Evolutionary conservation across 1,139 yeast species (phyloP).

Genomic region (Geotrichum restrictum): DNA sequence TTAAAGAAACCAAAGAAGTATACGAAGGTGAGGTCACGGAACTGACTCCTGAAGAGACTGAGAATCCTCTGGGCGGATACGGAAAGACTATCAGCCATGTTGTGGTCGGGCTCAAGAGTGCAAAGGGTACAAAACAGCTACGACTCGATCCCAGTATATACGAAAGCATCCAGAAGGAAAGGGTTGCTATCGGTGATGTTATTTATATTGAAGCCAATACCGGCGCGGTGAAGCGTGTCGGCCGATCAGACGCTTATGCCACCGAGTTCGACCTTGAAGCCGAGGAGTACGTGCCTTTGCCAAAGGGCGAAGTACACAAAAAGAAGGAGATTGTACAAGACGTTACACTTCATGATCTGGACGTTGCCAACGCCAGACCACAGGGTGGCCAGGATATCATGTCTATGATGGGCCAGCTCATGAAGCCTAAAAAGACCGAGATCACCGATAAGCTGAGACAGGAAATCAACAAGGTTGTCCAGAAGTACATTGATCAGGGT

Average conservation of each 20-base stretch:
- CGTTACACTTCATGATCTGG: constrained; percentile 92
- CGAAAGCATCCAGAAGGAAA: constrained; percentile 92
- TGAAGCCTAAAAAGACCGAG: constrained; percentile 97
- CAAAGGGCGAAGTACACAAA: constrained; percentile 98
- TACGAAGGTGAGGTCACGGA: constrained; percentile 98
- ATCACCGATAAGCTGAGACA: constrained; percentile 90
- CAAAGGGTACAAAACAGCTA: constrained; percentile 89
- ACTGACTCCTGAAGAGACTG: constrained; percentile 93
- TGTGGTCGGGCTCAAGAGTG: constrained; percentile 88
- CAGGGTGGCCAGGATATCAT: constrained; percentile 98
- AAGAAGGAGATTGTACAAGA: constrained; percentile 98
- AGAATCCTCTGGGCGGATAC: constrained; percentile 94
- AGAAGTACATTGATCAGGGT: constrained; percentile 95
- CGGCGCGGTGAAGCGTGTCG: constrained; percentile 96
- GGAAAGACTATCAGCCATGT: constrained; percentile 96
- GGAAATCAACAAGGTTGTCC: constrained; percentile 93
- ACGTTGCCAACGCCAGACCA: constrained; percentile 93
- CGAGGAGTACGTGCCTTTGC: constrained; percentile 96
- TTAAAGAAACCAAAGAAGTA: constrained; percentile 95
- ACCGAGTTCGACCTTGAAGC: constrained; percentile 98
- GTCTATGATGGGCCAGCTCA: constrained; percentile 97
- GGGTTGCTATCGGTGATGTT: constrained; percentile 93
- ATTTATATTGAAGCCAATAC: constrained; percentile 96
- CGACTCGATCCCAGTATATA: constrained; percentile 93
- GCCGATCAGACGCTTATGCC: constrained; percentile 96